Percentiles rank a stretch among this genome's conserved stretches.
phyloP scores from a whole-genome alignment of 1,284 basidiomycete genomes.

The Kalmanozyma brasiliensis region DNA sequence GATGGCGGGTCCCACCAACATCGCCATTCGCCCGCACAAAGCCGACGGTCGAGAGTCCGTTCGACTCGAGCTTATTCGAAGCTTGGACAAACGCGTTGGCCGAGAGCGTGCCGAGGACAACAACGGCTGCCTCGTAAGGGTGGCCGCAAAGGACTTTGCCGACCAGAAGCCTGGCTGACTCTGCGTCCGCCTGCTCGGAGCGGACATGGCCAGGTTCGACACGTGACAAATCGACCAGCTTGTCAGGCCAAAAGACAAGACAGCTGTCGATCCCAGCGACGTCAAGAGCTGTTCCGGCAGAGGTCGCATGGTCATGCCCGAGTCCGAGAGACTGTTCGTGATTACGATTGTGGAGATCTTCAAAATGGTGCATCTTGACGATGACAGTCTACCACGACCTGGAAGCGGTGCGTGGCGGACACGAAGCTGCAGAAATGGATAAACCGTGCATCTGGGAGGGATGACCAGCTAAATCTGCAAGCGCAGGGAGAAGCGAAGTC shows the following conservation, averaged over 20 bases:
- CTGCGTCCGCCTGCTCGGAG: neutral
- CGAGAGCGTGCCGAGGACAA: constrained; percentile 18
- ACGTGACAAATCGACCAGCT: constrained; percentile 15
- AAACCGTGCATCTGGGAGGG: constrained; percentile 24
- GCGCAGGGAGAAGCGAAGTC: neutral
- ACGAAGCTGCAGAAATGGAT: constrained; percentile 8
- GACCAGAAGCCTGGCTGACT: constrained; percentile 5
- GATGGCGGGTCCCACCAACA: too few relatives aligned
- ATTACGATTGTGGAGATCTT: constrained; percentile 10
- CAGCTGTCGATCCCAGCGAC: constrained; percentile 14
- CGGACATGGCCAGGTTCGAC: neutral
- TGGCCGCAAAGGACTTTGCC: constrained; percentile 20
- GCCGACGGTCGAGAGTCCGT: constrained; percentile 12
- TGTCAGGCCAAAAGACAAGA: constrained; percentile 44
- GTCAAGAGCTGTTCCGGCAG: neutral
- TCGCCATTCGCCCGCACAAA: neutral
- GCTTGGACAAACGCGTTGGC: neutral
- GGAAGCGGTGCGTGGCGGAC: constrained; percentile 35
- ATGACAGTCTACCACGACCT: constrained; percentile 42
- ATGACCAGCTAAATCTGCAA: constrained; percentile 2
- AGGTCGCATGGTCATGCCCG: neutral
- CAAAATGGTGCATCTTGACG: constrained; percentile 27
- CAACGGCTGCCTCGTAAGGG: constrained; percentile 19
- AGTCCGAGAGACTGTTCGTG: constrained; percentile 1
- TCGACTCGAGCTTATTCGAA: constrained; percentile 1